Evolutionary conservation across 2,329 filamentous ascomycete genomes (phyloP).

Genomic region (Aspergillus ibericus): DNA sequence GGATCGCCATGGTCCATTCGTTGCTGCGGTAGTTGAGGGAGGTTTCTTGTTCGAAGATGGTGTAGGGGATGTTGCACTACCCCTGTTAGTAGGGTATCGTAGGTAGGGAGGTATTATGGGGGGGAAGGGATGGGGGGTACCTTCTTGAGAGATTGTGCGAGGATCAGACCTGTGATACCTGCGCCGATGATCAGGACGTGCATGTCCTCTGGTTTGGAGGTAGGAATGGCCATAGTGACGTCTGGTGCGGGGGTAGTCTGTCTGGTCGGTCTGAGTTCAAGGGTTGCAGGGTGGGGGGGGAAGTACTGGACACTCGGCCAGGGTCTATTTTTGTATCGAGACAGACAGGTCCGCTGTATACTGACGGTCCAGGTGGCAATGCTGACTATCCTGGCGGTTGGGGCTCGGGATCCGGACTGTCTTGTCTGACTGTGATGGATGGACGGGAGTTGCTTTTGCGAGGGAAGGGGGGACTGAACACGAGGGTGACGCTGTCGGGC

Average conservation of each 20-base stretch:
- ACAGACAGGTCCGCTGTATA: not conserved
- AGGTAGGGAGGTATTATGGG: not conserved
- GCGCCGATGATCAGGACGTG: slow-evolving; percentile 9
- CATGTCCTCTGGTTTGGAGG: not conserved
- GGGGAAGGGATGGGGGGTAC: not conserved
- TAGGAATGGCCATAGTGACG: not conserved
- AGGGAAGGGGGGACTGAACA: not conserved
- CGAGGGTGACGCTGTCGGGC: not conserved
- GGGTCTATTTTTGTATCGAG: not conserved
- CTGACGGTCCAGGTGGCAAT: not conserved
- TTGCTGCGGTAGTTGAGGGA: slow-evolving; percentile 11
- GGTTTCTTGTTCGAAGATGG: slow-evolving; percentile 10
- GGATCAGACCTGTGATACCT: slow-evolving; percentile 7
- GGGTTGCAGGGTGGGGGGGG: not conserved
- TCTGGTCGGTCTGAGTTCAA: not conserved
- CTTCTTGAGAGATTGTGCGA: slow-evolving; percentile 7
- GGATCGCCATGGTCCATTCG: slow-evolving; percentile 14
- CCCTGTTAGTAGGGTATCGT: too few relatives aligned
- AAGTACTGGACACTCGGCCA: not conserved
- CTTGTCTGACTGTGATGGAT: not conserved
- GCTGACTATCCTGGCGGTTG: not conserved
- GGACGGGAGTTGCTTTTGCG: not conserved
- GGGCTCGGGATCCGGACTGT: not conserved
- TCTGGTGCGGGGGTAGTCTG: not conserved
- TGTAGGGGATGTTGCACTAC: slow-evolving; percentile 6